Evolutionary conservation across 805 yeast genomes (phyloP), one percentile per base, ranked within the genome.

Genomic region (Pichia gijzeniarum): DNA sequence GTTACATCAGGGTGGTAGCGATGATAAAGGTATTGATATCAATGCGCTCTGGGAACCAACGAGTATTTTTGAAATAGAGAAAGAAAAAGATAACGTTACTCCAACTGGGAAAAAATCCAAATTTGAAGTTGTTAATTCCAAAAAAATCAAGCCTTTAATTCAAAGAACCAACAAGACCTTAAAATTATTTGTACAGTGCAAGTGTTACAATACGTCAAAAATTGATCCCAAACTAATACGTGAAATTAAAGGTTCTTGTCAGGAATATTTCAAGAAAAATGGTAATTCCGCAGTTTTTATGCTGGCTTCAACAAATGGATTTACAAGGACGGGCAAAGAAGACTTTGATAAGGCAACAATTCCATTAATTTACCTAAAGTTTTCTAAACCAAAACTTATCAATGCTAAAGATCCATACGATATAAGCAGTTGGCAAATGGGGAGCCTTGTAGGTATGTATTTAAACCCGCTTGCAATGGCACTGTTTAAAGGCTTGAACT

Each of bases 11-110:
- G 85, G 85, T 1, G 81, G 83, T 1, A 65, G 77, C 1, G 69
- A 71, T 41, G 85, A 79, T 52, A 67, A 72, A 43, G 85, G 85
- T 0, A 63, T 79, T 4, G 85, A 79, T 54, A 56, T 79, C 4
- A 55, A 73, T 18, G 82, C 82, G 0, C 63, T 63, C 35, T 77
- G 83, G 82, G 61, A 73, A 44, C 55, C 55, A 16, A 20, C 53
- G 17, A 33, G 47, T 3, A 57, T 71, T 39, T 44, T 52, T 41
- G 42, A 44, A 22, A 35, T 34, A 35, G 21, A 41, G 14, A 36
- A 16, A n/a, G 40, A 38, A 17, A 50, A 42, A 17, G 39, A 18
- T 3, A 4, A 14, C 4, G n/a, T 12, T 4, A 22, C 20, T 31
- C 12, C 18, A n/a, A 30, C 7, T 7, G 31, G 42, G 16, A 40